phyloP scores from a whole-genome alignment of 2,329 filamentous ascomycete genomes.

The Alternaria ventricosa region DNA sequence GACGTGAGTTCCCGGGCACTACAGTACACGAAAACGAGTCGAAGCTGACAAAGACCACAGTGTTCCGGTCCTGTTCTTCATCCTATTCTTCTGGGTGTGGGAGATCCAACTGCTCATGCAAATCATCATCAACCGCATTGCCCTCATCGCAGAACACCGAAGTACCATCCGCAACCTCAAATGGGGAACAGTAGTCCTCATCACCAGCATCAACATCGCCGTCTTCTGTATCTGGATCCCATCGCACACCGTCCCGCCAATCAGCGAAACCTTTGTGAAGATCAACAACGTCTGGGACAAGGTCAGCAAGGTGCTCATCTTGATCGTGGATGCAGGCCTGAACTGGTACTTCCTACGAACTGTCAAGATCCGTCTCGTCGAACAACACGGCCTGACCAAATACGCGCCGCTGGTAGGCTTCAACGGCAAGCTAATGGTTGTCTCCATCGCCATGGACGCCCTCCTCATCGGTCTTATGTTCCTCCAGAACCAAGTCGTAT shows the following conservation, averaged over 20 bases:
- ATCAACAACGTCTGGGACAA: conserved; percentile 63
- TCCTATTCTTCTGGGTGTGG: conserved; percentile 42
- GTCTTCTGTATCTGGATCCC: conserved; percentile 64
- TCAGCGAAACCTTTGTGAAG: conserved; percentile 49
- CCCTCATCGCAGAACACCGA: conserved; percentile 55
- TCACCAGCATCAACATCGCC: conserved; percentile 60
- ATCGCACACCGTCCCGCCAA: conserved; percentile 45
- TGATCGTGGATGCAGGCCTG: conserved; percentile 58
- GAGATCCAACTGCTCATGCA: conserved; percentile 60
- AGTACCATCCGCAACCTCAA: conserved; percentile 52
- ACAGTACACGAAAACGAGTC: not conserved
- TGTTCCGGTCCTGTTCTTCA: conserved; percentile 41
- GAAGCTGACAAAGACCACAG: conserved; percentile 16
- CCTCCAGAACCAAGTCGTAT: conserved; percentile 46
- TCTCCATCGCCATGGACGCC: conserved; percentile 52
- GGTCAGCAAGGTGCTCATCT: conserved; percentile 59
- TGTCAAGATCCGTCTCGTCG: conserved; percentile 49
- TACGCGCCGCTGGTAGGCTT: conserved; percentile 51
- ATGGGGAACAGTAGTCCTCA: conserved; percentile 54
- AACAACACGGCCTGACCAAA: conserved; percentile 49
- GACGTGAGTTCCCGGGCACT: conserved; percentile 24
- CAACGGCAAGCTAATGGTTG: conserved; percentile 50
- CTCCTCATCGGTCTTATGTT: conserved; percentile 51
- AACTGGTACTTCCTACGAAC: conserved; percentile 61
- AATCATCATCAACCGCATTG: conserved; percentile 63